These are phyloP conservation scores for Microcos paniculata DNA, from an alignment of 345 rosid genomes.

Conservation along the genomic window DNA sequence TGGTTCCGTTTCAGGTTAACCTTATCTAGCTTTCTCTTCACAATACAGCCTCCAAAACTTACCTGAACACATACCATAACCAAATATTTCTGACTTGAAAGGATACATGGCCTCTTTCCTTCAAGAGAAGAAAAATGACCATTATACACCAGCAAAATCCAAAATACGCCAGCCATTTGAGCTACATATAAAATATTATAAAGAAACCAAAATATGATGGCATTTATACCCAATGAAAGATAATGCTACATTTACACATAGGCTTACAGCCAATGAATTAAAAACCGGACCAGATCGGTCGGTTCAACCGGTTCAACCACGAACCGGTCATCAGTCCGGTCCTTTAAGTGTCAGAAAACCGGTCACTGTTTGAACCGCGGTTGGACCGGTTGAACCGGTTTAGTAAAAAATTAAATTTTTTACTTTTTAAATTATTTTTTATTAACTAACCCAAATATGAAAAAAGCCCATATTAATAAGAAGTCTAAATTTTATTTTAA, in stretches of 20 bases:
- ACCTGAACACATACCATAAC: slow-evolving; percentile 27
- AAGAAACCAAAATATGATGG: neutral
- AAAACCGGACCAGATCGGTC: too few relatives aligned
- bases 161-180: slow-evolving; percentile 1
- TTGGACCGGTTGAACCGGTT: too few relatives aligned
- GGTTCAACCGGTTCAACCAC: too few relatives aligned
- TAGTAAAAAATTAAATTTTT: too few relatives aligned
- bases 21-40: slow-evolving; percentile 6
- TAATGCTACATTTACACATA: neutral
- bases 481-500: too few relatives aligned
- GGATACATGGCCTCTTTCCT: neutral
- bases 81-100: neutral
- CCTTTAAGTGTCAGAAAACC: too few relatives aligned
- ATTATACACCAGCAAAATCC: neutral
- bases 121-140: neutral
- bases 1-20: slow-evolving; percentile 22
- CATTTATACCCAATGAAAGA: neutral
- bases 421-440: too few relatives aligned
- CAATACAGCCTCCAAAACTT: slow-evolving; percentile 16
- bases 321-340: too few relatives aligned
- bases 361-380: too few relatives aligned
- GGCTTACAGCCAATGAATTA: too few relatives aligned
- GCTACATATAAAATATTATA: neutral
- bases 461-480: too few relatives aligned
- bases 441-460: too few relatives aligned